Conservation (phyloP, 2,329 filamentous ascomycete genomes). For the Thelonectria olida region DNA sequence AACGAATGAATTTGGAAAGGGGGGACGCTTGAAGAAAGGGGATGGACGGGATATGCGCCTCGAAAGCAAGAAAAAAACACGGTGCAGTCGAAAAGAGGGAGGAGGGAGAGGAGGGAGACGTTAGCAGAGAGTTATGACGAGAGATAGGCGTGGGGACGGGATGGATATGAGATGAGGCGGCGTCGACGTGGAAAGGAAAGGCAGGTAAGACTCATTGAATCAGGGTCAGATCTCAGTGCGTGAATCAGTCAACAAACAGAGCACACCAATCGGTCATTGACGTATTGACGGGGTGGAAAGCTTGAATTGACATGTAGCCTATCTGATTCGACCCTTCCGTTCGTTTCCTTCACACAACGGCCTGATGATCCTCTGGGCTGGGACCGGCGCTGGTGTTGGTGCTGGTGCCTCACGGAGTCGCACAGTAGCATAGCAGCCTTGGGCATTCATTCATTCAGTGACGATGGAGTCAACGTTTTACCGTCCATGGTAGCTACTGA, state of each 20-base stretch:
- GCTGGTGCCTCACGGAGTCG: no score
- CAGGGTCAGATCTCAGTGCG: slow-evolving; percentile 1
- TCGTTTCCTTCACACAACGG: neutral
- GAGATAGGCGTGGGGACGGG: neutral
- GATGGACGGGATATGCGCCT: neutral
- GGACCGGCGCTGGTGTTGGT: neutral
- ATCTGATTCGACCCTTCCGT: neutral
- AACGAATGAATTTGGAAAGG: slow-evolving; percentile 1
- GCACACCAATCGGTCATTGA: slow-evolving; percentile 12
- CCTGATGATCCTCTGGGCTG: neutral
- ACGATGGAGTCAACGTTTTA: slow-evolving; percentile 7
- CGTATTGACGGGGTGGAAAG: neutral
- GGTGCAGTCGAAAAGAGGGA: neutral
- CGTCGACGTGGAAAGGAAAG: neutral
- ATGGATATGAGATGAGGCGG: slow-evolving; percentile 4
- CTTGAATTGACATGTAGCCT: neutral
- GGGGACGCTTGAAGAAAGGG: slow-evolving; percentile 3
- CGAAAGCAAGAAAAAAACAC: slow-evolving; percentile 1
- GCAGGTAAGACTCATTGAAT: slow-evolving; percentile 2
- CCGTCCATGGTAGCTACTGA: neutral
- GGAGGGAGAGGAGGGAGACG: neutral
- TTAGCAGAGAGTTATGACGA: neutral
- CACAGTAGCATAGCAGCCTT: no score
- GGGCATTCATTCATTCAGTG: slow-evolving; percentile 14
- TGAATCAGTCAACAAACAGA: slow-evolving; percentile 8